Percentiles rank a stretch among this genome's conserved stretches.
Evolutionary conservation across 2,329 filamentous ascomycete genomes (phyloP).

Genomic region (Orbilia oligospora): DNA sequence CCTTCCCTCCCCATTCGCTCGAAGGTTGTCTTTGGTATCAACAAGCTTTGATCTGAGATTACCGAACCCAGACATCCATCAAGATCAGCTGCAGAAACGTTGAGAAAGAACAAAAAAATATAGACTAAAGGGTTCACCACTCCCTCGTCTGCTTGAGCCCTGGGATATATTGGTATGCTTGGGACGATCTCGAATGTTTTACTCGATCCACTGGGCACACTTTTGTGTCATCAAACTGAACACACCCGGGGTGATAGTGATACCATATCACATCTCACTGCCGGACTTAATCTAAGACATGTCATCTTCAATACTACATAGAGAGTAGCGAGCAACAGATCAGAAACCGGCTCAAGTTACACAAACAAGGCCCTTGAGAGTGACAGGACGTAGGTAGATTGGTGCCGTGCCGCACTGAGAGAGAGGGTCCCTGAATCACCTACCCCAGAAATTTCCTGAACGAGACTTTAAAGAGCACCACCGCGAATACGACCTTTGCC

Average conservation of each 20-base stretch:
- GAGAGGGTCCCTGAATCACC: slow-evolving; percentile 2
- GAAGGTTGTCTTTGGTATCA: background rate
- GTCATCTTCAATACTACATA: background rate
- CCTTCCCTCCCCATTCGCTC: background rate
- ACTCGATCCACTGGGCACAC: background rate
- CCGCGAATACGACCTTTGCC: background rate
- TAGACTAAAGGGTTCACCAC: background rate
- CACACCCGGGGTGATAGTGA: background rate
- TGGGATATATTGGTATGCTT: background rate
- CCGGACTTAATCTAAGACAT: slow-evolving; percentile 17
- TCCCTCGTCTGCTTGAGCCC: background rate
- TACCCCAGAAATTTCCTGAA: background rate
- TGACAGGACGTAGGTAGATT: slow-evolving; percentile 1
- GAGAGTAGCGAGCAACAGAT: slow-evolving; percentile 3
- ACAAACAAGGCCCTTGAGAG: slow-evolving; percentile 4
- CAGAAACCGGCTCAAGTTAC: slow-evolving; percentile 27
- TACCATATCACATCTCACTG: slow-evolving; percentile 6
- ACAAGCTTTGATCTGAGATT: background rate
- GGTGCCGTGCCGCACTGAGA: background rate
- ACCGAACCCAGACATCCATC: background rate
- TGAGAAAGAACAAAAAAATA: background rate
- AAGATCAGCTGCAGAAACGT: background rate
- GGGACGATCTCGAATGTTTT: slow-evolving; percentile 2
- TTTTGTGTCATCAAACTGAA: background rate
- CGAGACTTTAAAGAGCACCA: background rate